Conservation (phyloP, 805 yeast species). For the Barnettozyma sp. region DNA sequence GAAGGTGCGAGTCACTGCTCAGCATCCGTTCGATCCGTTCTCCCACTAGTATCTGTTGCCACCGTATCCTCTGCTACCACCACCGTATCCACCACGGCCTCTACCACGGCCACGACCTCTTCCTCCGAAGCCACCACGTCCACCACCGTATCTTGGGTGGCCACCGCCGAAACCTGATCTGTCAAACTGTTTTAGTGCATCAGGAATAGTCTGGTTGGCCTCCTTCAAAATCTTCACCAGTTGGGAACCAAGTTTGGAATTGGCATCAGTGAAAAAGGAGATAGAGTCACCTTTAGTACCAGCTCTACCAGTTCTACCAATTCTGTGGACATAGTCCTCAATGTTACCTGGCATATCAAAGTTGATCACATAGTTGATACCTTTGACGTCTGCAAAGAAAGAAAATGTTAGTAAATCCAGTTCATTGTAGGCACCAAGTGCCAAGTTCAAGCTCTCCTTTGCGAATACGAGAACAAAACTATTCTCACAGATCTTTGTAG, state of each 20-base stretch:
- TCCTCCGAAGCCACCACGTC: constrained; percentile 28
- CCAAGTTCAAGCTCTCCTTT: neutral
- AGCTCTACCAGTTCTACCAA: constrained; percentile 99
- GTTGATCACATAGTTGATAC: constrained; percentile 88
- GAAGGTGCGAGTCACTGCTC: too few species aligned
- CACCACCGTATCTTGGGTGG: constrained; percentile 37
- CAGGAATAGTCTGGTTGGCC: constrained; percentile 89
- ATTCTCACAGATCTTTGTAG: constrained; percentile 1
- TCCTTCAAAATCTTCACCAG: constrained; percentile 85
- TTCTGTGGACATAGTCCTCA: constrained; percentile 98
- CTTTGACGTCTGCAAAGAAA: constrained; percentile 77
- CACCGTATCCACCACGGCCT: constrained; percentile 17
- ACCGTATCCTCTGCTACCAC: constrained; percentile 12
- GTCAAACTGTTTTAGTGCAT: constrained; percentile 68
- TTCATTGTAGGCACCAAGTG: neutral
- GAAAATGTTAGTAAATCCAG: constrained; percentile 25
- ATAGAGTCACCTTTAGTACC: constrained; percentile 94
- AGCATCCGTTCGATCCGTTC: too few species aligned
- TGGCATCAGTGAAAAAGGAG: constrained; percentile 85
- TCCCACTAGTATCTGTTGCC: constrained; percentile 14
- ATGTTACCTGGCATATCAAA: constrained; percentile 91
- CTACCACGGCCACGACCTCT: constrained; percentile 29
- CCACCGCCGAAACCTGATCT: constrained; percentile 66
- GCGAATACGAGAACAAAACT: too few species aligned
- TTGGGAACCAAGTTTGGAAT: constrained; percentile 84